These are phyloP conservation scores for Trapa incisa DNA, from an alignment of 345 rosid genomes.

Conservation along the genomic window DNA sequence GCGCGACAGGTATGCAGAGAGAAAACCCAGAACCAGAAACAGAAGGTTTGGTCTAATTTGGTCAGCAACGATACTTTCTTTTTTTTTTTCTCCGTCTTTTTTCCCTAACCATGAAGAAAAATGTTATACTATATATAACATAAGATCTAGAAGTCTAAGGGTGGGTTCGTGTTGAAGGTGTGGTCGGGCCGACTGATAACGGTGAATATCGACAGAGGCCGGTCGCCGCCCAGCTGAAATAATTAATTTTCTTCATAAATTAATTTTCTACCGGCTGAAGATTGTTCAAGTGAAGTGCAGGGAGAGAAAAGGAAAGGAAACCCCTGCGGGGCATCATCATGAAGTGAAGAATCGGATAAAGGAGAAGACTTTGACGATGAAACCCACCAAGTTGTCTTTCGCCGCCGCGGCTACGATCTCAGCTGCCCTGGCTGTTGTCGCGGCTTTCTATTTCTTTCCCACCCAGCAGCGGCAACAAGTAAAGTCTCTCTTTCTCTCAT, in stretches of 20 bases:
- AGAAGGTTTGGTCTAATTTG: background rate
- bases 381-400: background rate
- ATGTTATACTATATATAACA: too few relatives aligned
- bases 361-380: background rate
- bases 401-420: background rate
- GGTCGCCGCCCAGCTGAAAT: background rate
- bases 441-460: background rate
- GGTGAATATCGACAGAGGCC: too few relatives aligned
- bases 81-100: background rate
- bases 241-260: too few relatives aligned
- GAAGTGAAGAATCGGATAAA: background rate
- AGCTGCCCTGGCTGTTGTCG: background rate
- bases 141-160: too few relatives aligned
- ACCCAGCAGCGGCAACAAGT: background rate
- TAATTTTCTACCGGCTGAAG: too few relatives aligned
- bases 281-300: too few relatives aligned
- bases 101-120: background rate
- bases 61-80: background rate
- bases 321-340: background rate
- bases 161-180: too few relatives aligned
- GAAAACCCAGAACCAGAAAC: too few relatives aligned
- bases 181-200: too few relatives aligned
- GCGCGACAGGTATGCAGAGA: too few relatives aligned
- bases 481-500: background rate
- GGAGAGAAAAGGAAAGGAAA: background rate